Conservation (phyloP, 179 eudicot species). For the Nepenthes alata region DNA sequence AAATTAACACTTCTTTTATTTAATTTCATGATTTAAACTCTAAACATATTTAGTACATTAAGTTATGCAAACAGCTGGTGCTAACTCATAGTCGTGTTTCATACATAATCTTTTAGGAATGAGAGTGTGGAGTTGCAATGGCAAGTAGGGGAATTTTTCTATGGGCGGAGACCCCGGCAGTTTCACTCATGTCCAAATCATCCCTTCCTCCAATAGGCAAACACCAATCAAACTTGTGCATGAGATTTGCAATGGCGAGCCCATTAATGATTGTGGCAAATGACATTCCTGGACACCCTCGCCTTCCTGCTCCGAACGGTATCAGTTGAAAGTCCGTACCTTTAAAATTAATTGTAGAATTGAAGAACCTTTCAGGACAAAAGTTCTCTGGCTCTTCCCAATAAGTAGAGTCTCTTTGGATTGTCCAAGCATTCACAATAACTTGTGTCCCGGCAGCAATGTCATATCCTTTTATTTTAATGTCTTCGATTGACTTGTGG, state of each 20-base stretch:
- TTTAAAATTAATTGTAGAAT: slow-evolving; percentile 6
- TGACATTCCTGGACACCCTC: background rate
- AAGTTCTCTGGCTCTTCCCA: slow-evolving; percentile 16
- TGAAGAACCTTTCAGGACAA: background rate
- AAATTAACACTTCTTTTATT: no score
- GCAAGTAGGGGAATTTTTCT: no score
- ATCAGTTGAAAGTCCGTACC: slow-evolving; percentile 2
- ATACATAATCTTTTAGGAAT: no score
- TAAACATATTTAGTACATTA: no score
- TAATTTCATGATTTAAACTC: no score
- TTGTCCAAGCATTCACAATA: background rate
- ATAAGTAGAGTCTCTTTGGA: background rate
- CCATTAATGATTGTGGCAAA: background rate
- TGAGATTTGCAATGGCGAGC: slow-evolving; percentile 14
- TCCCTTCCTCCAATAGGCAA: background rate
- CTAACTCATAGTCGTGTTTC: no score
- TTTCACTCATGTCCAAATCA: no score
- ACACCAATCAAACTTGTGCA: background rate
- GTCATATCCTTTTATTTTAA: slow-evolving; percentile 6
- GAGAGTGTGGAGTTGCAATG: no score
- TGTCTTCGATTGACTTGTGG: slow-evolving; percentile 5
- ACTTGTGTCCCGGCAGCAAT: slow-evolving; percentile 8
- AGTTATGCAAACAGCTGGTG: no score
- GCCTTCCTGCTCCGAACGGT: no score
- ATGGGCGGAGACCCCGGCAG: no score